phyloP scores from a whole-genome alignment of 2,329 filamentous ascomycete genomes.

The Teratosphaeria viscida region DNA sequence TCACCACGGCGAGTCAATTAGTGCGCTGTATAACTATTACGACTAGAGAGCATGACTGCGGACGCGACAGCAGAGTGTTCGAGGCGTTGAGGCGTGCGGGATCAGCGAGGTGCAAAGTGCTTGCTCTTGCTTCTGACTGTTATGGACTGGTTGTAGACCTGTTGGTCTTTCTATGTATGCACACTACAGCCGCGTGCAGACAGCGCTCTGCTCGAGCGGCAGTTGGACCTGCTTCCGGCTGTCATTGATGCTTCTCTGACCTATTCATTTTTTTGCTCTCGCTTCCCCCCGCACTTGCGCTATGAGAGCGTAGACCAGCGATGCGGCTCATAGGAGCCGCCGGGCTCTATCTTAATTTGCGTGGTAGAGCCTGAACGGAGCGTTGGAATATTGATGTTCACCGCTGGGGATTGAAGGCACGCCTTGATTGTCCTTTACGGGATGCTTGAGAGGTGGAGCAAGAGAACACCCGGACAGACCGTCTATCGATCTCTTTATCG shows the following conservation, averaged over 20 bases:
- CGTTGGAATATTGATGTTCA: conserved; percentile 32
- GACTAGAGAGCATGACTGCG: conserved; percentile 10
- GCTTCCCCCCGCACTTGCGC: not conserved
- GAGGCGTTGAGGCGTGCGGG: not conserved
- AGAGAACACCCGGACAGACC: conserved; percentile 29
- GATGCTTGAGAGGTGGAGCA: conserved; percentile 13
- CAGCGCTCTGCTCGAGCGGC: not conserved
- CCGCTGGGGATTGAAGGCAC: conserved; percentile 27
- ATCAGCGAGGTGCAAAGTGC: not conserved
- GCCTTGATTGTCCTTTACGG: conserved; percentile 13
- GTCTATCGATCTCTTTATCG: not conserved
- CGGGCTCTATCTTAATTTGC: conserved; percentile 27
- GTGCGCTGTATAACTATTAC: conserved; percentile 38
- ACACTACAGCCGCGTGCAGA: not conserved
- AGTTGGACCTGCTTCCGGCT: not conserved
- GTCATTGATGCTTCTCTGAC: not conserved
- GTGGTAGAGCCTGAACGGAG: conserved; percentile 36
- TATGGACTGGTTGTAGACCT: not conserved
- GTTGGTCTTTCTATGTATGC: not conserved
- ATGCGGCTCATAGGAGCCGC: conserved; percentile 33
- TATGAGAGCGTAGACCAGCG: conserved; percentile 25
- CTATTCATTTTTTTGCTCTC: not conserved
- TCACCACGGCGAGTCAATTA: conserved; percentile 83
- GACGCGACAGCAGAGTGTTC: not conserved
- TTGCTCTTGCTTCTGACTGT: not conserved